Percentiles rank a stretch among this genome's conserved stretches.
These are phyloP conservation scores for Citrus inodora DNA, from an alignment of 345 rosid genomes.

Conservation along the genomic window DNA sequence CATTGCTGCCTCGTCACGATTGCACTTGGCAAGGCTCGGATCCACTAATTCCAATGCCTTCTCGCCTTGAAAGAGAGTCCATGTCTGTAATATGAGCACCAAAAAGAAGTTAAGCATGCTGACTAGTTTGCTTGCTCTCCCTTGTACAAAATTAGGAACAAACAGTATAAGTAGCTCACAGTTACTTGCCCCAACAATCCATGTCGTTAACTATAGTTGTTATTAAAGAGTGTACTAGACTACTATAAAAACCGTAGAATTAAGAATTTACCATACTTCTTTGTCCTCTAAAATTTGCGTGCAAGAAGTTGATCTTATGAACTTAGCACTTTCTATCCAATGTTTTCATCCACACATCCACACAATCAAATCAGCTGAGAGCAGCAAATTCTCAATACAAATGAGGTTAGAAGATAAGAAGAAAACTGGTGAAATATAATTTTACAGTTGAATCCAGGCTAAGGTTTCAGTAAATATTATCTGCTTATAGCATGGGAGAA, in stretches of 20 bases:
- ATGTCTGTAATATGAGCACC: conserved; percentile 41
- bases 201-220: neutral
- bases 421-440: neutral
- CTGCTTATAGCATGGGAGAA: neutral
- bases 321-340: neutral
- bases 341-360: neutral
- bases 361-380: neutral
- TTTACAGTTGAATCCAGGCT: neutral
- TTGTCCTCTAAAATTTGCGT: neutral
- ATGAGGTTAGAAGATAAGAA: neutral
- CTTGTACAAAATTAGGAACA: neutral
- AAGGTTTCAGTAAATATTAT: neutral
- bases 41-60: conserved; percentile 65
- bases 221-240: neutral
- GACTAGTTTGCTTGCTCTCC: neutral
- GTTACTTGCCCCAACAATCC: neutral
- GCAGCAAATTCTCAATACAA: neutral
- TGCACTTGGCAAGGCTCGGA: conserved; percentile 48
- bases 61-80: conserved; percentile 57
- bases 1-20: conserved; percentile 69
- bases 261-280: neutral
- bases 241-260: neutral
- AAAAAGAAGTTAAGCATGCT: neutral
- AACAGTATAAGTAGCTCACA: neutral
- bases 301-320: neutral